Evolutionary conservation across 2,329 filamentous ascomycete genomes (phyloP).

Genomic region (Colletotrichum liaoningense): DNA sequence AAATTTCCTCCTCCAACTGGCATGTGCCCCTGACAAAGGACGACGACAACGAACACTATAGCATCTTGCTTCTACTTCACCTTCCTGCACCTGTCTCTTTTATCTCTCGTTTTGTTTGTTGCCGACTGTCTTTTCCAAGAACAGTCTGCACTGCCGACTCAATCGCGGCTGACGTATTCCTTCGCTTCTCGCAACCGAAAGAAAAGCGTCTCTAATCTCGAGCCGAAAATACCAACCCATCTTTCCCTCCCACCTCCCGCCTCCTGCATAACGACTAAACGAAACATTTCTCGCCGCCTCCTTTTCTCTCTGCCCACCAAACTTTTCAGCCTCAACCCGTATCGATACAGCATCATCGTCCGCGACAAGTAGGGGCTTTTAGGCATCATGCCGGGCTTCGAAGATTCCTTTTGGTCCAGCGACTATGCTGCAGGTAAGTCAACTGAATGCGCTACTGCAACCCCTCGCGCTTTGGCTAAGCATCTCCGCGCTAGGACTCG

Average conservation of each 20-base stretch:
- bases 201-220: constrained; percentile 21
- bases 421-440: constrained; percentile 92
- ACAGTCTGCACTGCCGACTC: not conserved
- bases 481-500: constrained; percentile 69
- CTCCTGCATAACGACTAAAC: constrained; percentile 35
- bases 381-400: constrained; percentile 83
- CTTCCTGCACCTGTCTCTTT: constrained; percentile 14
- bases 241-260: constrained; percentile 13
- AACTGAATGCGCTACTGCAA: not conserved
- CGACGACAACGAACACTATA: constrained; percentile 12
- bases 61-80: constrained; percentile 18
- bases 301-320: constrained; percentile 15
- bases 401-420: constrained; percentile 96
- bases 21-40: constrained; percentile 34
- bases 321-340: not conserved
- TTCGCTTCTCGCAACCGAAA: constrained; percentile 26
- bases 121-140: constrained; percentile 3
- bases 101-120: constrained; percentile 17
- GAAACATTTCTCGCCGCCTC: constrained; percentile 29
- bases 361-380: constrained; percentile 13
- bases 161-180: constrained; percentile 32
- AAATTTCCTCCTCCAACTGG: constrained; percentile 35
- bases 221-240: constrained; percentile 19
- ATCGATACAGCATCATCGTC: constrained; percentile 10
- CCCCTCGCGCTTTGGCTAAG: constrained; percentile 5